These are phyloP conservation scores for Aspergillus oerlinghausenensis DNA, from an alignment of 2,329 filamentous ascomycete genomes.

Conservation along the genomic window DNA sequence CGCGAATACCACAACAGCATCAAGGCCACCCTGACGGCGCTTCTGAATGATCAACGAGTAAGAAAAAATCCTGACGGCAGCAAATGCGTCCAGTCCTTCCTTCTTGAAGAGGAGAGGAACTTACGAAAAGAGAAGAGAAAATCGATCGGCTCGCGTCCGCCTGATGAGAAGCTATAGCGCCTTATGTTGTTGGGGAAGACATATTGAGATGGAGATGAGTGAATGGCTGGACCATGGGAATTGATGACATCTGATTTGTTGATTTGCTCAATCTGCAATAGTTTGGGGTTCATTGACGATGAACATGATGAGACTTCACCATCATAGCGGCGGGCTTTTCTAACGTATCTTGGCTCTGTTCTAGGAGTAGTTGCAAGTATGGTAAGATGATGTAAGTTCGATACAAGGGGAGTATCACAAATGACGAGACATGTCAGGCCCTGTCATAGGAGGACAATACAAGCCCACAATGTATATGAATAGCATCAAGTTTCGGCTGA, in stretches of 20 bases:
- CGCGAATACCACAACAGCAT: conserved; percentile 26
- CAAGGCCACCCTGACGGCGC: conserved; percentile 58
- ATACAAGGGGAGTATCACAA: not conserved
- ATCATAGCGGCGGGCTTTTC: not conserved
- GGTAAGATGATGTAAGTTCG: not conserved
- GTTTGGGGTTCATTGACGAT: not conserved
- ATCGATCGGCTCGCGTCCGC: not conserved
- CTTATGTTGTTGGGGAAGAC: no score
- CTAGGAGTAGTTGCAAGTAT: not conserved
- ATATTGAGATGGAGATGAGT: no score
- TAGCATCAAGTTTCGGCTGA: not conserved
- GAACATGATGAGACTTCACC: not conserved
- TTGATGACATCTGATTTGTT: not conserved
- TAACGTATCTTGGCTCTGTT: not conserved
- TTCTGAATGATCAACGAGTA: conserved; percentile 57
- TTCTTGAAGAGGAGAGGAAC: conserved; percentile 60
- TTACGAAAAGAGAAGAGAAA: conserved; percentile 26
- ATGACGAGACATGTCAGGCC: not conserved
- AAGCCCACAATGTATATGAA: not conserved
- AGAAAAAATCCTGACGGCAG: conserved; percentile 50
- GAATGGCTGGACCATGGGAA: not conserved
- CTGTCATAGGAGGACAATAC: no score
- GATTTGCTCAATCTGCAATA: not conserved
- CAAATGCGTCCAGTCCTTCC: conserved; percentile 55
- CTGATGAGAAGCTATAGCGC: not conserved